These are phyloP conservation scores for Tardiomyces digboiensis DNA, from an alignment of 1,139 yeast species.

Conservation along the genomic window DNA sequence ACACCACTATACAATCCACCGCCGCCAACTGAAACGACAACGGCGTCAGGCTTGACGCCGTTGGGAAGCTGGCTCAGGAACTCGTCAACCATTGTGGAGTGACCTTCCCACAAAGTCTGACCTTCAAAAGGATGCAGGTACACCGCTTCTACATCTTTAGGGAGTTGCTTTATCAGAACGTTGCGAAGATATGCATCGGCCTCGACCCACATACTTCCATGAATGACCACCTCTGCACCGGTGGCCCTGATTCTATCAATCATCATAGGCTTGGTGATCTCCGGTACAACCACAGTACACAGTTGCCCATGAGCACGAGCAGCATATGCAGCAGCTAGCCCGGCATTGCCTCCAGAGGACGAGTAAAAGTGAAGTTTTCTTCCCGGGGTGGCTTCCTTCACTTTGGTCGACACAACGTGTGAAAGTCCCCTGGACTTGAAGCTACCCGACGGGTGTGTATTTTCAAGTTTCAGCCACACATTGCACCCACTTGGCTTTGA, in stretches of 20 bases:
- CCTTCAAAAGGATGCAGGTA: slow-evolving; percentile 69
- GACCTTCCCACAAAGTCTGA: slow-evolving; percentile 60
- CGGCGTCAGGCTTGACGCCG: slow-evolving; percentile 36
- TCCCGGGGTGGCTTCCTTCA: slow-evolving; percentile 11
- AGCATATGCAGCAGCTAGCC: slow-evolving; percentile 63
- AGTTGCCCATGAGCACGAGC: slow-evolving; percentile 36
- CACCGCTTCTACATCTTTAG: slow-evolving; percentile 23
- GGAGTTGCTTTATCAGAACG: slow-evolving; percentile 26
- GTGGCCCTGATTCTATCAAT: slow-evolving; percentile 31
- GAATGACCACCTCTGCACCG: slow-evolving; percentile 46
- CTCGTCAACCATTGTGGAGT: slow-evolving; percentile 51
- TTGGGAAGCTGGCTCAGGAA: slow-evolving; percentile 33
- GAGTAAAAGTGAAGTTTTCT: slow-evolving; percentile 42
- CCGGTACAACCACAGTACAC: slow-evolving; percentile 63
- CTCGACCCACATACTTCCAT: slow-evolving; percentile 55
- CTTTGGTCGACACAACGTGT: slow-evolving; percentile 27
- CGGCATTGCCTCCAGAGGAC: slow-evolving; percentile 76
- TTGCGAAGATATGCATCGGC: slow-evolving; percentile 46
- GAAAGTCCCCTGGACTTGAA: slow-evolving; percentile 61
- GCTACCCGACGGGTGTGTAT: slow-evolving; percentile 62
- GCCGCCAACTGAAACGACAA: slow-evolving; percentile 62
- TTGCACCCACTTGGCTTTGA: slow-evolving; percentile 32
- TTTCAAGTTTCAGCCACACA: slow-evolving; percentile 50
- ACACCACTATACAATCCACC: no score
- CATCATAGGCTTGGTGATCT: slow-evolving; percentile 34